Evolutionary conservation across 768 basidiomycete genomes (phyloP), one percentile per base, ranked within the genome.

Genomic region (Artomyces pyxidatus): DNA sequence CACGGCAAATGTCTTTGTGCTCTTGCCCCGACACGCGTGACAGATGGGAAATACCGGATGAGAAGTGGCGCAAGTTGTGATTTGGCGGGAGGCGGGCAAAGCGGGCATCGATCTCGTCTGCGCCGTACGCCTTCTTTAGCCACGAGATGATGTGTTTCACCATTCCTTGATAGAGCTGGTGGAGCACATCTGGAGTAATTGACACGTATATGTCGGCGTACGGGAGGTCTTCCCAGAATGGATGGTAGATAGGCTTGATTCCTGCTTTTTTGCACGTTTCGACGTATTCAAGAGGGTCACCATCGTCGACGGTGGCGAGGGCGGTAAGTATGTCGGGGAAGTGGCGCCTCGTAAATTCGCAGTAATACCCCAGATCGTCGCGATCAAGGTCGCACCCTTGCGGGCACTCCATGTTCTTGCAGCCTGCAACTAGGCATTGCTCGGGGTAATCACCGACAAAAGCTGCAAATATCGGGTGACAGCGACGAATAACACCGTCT

Each of bases 391-490:
- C n/a, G n/a, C n/a, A n/a, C n/a, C n/a, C n/a, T n/a, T n/a, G n/a
- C n/a, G n/a, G n/a, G n/a, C n/a, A n/a, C n/a, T n/a, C n/a, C n/a
- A n/a, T n/a, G n/a, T n/a, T n/a, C n/a, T n/a, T n/a, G n/a, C n/a
- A n/a, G n/a, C n/a, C n/a, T n/a, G n/a, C n/a, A n/a, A n/a, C n/a
- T n/a, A n/a, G n/a, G 32, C 32, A 35, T 32, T 64, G 60, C 41
- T 64, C 63, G 0, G 58, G 58, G 38, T 64, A 62, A 48, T 64
- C 60, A 1, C 56, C 54, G 12, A 56, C 48, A 44, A 51, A 54
- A 0, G 29, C 39, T 0, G 58, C 60, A 22, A 60, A 26, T 17
- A 64, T 56, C 3, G 64, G 64, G 45, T 61, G 60, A 4, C 50
- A 38, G 8, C 51, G 59, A 0, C 51, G 53, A 0, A 47, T 32